Conservation (phyloP, 495 filamentous ascomycete genomes). For the Penicillium bialowiezense region DNA sequence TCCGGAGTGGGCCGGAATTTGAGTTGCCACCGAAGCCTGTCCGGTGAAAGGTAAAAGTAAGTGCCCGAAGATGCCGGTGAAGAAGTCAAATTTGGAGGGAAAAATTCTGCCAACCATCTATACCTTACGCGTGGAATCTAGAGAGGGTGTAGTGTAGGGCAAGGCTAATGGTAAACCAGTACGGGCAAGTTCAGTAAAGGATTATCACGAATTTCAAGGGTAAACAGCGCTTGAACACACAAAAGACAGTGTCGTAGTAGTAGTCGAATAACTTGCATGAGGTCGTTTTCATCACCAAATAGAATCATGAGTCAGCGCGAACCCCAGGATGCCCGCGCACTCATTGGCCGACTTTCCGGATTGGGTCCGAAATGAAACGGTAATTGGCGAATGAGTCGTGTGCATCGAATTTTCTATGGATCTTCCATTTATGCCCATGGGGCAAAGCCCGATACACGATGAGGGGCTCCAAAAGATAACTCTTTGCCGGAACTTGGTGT, state of each 20-base stretch:
- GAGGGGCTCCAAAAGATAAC: neutral
- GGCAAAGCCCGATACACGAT: neutral
- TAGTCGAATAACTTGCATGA: too few relatives aligned
- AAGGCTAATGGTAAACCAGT: too few relatives aligned
- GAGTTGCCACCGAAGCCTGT: constrained; percentile 4
- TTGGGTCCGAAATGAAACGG: neutral
- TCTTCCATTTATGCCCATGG: neutral
- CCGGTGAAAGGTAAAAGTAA: constrained; percentile 1
- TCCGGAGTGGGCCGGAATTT: neutral
- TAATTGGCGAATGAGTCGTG: neutral
- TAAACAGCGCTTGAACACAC: too few relatives aligned
- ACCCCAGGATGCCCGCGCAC: neutral
- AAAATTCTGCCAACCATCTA: neutral
- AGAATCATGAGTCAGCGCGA: constrained; percentile 3
- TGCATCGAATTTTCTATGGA: constrained; percentile 7
- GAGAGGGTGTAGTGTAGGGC: too few relatives aligned
- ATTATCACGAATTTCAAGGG: too few relatives aligned
- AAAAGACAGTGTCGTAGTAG: too few relatives aligned
- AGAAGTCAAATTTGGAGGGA: too few relatives aligned
- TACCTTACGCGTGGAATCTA: too few relatives aligned
- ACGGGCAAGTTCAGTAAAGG: too few relatives aligned
- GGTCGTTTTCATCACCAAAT: constrained; percentile 8
- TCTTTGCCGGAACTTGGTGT: too few relatives aligned
- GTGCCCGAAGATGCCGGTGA: neutral
- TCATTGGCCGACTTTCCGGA: neutral